Base-by-base conservation (phyloP, 2,329 filamentous ascomycete species). In the Sporothrix schenckii region DNA sequence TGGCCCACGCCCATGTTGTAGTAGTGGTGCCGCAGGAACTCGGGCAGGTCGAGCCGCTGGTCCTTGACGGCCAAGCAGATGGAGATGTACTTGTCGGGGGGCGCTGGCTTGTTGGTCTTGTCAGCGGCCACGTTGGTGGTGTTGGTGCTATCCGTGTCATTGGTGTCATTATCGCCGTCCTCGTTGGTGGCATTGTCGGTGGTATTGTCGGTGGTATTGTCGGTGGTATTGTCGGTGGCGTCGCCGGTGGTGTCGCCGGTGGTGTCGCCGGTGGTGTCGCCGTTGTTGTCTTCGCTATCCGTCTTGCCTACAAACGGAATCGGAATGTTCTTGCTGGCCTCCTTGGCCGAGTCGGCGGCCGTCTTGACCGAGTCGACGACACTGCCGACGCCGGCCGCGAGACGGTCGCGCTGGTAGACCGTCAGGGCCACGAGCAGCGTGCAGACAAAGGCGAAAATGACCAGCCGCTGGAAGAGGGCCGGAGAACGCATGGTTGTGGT, bases 1-100 rank as follows among this genome's bases (percentile, higher is more conserved):
- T 58, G 65, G 61, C 71, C 71, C 30, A 72, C 52, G 63, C 71
- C 71, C 71, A 72, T 72, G 61, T 72, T 69, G 67, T 72, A 72
- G 68, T 72, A 72, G 63, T 72, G 71, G 71, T 72, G 71, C 41
- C 68, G 68, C 27, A 72, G 52, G 34, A 66, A 72, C 56, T 72
- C 69, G 52, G 71, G 71, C 50, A 72, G 67, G 30, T 72, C 71
- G 14, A 16, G 34, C 19, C 61, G 53, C 69, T 72, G 71, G 67
- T 72, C 49, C 67, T 71, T 71, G 39, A 72, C 50, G n/a, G 71
- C 69, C 4, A 72, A 56, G 47, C 71, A 72, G 9, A 66, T 39
- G 1, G 71, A 47, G 19, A 72, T 69, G 67, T 72, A 72, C 63
- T 72, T 68, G 63, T 72, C 71, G 1, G 21, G 10, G 4, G 71